phyloP scores from a whole-genome alignment of 2,329 filamentous ascomycete genomes.

The Diplodia corticola region DNA sequence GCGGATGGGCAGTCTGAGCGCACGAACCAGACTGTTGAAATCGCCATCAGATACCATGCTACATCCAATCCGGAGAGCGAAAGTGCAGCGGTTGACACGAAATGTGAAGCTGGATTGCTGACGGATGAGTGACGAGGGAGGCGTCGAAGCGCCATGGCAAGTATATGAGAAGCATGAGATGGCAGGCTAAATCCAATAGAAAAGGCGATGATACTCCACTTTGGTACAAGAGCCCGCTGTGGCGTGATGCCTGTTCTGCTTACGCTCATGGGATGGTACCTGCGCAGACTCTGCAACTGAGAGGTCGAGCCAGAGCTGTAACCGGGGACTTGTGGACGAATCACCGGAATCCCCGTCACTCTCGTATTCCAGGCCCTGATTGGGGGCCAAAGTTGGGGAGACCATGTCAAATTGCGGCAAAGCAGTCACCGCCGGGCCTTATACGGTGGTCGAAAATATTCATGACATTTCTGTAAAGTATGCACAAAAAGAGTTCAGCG shows the following conservation, averaged over 20 bases:
- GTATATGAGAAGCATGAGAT: neutral
- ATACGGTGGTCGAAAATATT: neutral
- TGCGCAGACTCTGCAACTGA: neutral
- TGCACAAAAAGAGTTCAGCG: neutral
- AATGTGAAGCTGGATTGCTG: neutral
- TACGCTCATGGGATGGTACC: neutral
- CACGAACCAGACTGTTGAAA: no score
- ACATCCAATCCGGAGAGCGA: no score
- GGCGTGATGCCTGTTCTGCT: neutral
- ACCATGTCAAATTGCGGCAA: neutral
- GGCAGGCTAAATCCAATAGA: neutral
- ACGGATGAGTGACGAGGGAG: neutral
- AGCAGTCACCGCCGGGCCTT: neutral
- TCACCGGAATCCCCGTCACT: neutral
- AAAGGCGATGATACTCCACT: neutral
- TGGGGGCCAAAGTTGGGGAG: neutral
- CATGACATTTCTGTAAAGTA: neutral
- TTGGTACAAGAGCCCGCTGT: neutral
- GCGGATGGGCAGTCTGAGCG: no score
- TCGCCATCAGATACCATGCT: no score
- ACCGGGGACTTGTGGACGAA: neutral
- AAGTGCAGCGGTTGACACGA: no score
- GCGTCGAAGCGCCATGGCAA: neutral
- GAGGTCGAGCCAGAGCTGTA: neutral
- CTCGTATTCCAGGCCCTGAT: neutral